Conservation (phyloP, 2,329 filamentous ascomycete species). For the Hypoxylon sp. region DNA sequence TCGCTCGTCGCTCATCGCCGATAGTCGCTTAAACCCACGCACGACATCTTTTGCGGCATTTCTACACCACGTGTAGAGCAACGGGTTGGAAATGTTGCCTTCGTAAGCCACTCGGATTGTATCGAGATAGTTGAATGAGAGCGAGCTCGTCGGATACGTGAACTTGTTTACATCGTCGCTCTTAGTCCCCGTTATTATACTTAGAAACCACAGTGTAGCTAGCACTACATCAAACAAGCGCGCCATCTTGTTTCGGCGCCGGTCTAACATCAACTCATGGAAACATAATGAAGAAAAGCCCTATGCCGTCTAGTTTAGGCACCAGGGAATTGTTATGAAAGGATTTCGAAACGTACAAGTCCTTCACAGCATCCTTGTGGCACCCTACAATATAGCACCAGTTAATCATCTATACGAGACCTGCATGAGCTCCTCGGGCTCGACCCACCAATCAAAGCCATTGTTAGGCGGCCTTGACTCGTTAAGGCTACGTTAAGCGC, state of each 20-base stretch:
- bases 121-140: constrained; percentile 18
- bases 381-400: neutral
- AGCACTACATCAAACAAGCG: constrained; percentile 5
- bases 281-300: neutral
- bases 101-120: constrained; percentile 20
- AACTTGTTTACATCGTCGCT: constrained; percentile 14
- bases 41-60: neutral
- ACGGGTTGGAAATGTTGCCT: constrained; percentile 25
- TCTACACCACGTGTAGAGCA: constrained; percentile 20
- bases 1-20: neutral
- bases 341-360: neutral
- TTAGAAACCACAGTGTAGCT: constrained; percentile 1
- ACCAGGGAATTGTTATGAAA: neutral
- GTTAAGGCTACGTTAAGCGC: neutral
- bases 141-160: constrained; percentile 14
- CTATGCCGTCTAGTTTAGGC: neutral
- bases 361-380: neutral
- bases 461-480: neutral
- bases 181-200: constrained; percentile 5
- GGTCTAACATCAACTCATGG: neutral
- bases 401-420: neutral
- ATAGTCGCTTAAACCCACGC: constrained; percentile 13
- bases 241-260: constrained; percentile 7
- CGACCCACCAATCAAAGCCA: neutral
- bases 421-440: neutral